Base-by-base conservation (phyloP, 176 grass and related monocot species). In the Phyllostachys edulis region DNA sequence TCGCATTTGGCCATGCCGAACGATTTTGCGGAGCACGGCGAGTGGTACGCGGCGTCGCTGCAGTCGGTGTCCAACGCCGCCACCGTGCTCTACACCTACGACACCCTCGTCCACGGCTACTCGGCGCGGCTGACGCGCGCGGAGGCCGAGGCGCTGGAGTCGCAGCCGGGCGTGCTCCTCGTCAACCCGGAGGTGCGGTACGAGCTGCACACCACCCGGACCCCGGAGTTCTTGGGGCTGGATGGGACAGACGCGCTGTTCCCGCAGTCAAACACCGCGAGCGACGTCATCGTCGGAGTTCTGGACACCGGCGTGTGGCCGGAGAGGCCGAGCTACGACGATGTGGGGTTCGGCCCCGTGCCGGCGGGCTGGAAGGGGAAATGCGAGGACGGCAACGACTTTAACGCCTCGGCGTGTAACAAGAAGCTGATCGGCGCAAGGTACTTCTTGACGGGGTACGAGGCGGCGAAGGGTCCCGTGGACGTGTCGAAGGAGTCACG, bases 241-340 rank as follows among this genome's bases (percentile, higher is more conserved):
- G 91, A 92, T 42, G 6, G 85, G 49, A 68, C 83, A 11, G 79
- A 89, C 63, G 86, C 78, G 56, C 57, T 86, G 36, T 78, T 80
- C 63, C 89, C 87, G 38, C 72, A 93, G 81, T 89, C 89, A 20
- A 71, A 75, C 80, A 83, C 89, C 13, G 78, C 42, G 18, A 80
- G 64, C 54, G 91, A 98, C 65, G 86, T 98, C 76, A 75, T 95
- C 67, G 81, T 98, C 42, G 96, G 96, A 6, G 91, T 98, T 63
- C 81, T 98, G 7, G 96, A 98, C 83, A 96, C 93, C 13, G 96
- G 96, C 60, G 96, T 94, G 12, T 98, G 96, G 93, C 96, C 96
- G 4, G 96, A 95, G 83, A 24, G 91, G 49, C 84, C 89, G 24
- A 98, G 96, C 87, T 95, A 92, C 72, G 91, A 90, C 72, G 96